Percentiles rank a stretch among this genome's conserved stretches.
These are phyloP conservation scores for Sphagnum magellanicum DNA, from an alignment of 228 moss, liverwort and hornwort genomes.

Conservation along the genomic window DNA sequence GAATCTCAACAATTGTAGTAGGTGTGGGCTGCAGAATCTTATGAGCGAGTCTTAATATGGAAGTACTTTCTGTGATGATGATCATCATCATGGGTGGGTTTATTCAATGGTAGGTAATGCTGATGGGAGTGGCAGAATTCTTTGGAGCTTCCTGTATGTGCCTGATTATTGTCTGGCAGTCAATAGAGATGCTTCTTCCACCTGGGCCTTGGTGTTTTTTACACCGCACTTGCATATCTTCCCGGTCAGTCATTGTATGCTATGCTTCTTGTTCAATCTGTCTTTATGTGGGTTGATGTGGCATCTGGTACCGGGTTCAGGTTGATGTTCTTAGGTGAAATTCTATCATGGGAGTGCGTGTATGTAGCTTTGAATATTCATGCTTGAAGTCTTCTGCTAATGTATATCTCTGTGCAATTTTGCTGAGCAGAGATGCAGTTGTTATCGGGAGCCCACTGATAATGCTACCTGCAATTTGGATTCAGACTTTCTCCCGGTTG, in stretches of 20 bases:
- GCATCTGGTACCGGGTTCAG: background rate
- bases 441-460: slow-evolving; percentile 62
- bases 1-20: too few species aligned
- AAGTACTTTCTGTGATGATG: too few species aligned
- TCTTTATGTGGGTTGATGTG: too few species aligned
- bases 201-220: slow-evolving; percentile 37
- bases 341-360: too few species aligned
- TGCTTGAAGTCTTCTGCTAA: too few species aligned
- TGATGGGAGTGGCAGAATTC: slow-evolving; percentile 80
- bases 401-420: background rate
- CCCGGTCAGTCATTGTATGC: slow-evolving; percentile 24
- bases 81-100: background rate
- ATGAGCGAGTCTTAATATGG: too few species aligned
- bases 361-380: too few species aligned
- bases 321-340: background rate
- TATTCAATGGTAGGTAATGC: slow-evolving; percentile 55
- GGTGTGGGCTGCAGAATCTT: too few species aligned
- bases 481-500: slow-evolving; percentile 77
- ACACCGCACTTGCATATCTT: slow-evolving; percentile 36
- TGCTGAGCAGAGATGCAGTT: slow-evolving; percentile 43
- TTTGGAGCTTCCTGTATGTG: slow-evolving; percentile 89
- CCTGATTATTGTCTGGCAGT: slow-evolving; percentile 90
- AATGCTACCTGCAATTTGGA: slow-evolving; percentile 74
- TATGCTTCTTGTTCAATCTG: too few species aligned
- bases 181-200: slow-evolving; percentile 68